These are phyloP conservation scores for Melastoma candidum DNA, from an alignment of 441 rosid species.

Conservation along the genomic window DNA sequence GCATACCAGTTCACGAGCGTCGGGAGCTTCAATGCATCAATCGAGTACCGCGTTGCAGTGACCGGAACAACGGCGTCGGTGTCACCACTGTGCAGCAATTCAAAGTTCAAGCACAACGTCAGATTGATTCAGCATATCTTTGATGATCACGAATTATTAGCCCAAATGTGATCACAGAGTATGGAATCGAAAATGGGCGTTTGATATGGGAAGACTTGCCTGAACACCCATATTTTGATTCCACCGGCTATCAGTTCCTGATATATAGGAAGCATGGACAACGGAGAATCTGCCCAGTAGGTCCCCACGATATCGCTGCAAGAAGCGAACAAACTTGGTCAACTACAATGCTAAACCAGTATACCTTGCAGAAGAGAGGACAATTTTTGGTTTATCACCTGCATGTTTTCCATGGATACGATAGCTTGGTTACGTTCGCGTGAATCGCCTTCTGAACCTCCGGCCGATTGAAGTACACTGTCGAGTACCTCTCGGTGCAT, in stretches of 20 bases:
- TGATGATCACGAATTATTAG: not conserved
- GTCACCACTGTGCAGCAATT: constrained; percentile 57
- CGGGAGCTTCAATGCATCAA: constrained; percentile 60
- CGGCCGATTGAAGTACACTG: constrained; percentile 58
- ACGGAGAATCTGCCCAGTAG: constrained; percentile 76
- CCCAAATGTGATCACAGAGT: not conserved
- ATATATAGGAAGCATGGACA: constrained; percentile 89
- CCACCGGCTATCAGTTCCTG: constrained; percentile 76
- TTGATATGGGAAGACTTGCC: constrained; percentile 25
- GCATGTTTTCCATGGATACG: constrained; percentile 76
- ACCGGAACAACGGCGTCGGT: constrained; percentile 83
- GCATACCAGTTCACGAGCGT: constrained; percentile 74
- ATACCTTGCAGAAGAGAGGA: not conserved
- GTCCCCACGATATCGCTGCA: constrained; percentile 50
- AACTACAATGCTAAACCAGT: not conserved
- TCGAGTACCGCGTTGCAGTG: constrained; percentile 78
- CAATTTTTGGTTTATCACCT: constrained; percentile 27
- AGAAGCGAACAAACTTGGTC: constrained; percentile 4
- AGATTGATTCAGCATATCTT: not conserved
- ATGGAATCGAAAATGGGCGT: not conserved
- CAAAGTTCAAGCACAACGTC: constrained; percentile 6
- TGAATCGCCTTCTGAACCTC: constrained; percentile 93
- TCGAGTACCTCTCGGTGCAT: constrained; percentile 77
- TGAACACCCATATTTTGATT: constrained; percentile 73
- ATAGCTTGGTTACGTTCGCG: constrained; percentile 62